Evolutionary conservation across 441 rosid genomes (phyloP), one percentile per base, ranked within the genome.

Genomic region (Pelargonium cotyledonis): DNA sequence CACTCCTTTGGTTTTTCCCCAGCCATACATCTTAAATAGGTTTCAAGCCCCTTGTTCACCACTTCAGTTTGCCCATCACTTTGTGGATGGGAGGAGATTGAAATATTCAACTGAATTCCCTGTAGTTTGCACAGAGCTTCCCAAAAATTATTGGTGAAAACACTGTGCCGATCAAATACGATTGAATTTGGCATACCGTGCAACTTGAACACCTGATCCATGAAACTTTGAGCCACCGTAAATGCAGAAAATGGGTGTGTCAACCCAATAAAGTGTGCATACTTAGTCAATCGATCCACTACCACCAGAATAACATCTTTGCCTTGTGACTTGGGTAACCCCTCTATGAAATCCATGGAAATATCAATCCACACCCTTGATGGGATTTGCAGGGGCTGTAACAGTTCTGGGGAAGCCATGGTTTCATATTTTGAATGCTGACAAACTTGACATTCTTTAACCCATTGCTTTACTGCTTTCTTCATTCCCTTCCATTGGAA

Each of bases 151-250:
- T 47, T 68, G 1, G 51, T 4, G 8, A 67, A 67, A 0, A 49
- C 2, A 0, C 3, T 5, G 9, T 29, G 70, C 4, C 53, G 10
- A 10, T 72, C 71, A 6, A 12, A 18, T 0, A 67, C 63, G 1
- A 72, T 72, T 0, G 63, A 12, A 0, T 2, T 1, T 0, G 77
- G 73, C 3, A 74, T 9, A 0, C 75, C 72, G 51, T 70, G 72
- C 0, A 43, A 15, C 14, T 75, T 70, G 4, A 4, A 18, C 0
- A 74, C 58, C 0, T 6, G 16, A 6, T 65, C 19, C 10, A 38
- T 0, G 5, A 65, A 74, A 0, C 29, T 1, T 10, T 49, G 12
- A 0, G 65, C 72, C 6, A 73, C 65, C 0, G 0, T 1, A 0
- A 19, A 3, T 0, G 73, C 63, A 0, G 69, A 5, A 21, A 18